Base-by-base conservation (phyloP, 768 basidiomycete species). In the Phlebiopsis flavidoalba region DNA sequence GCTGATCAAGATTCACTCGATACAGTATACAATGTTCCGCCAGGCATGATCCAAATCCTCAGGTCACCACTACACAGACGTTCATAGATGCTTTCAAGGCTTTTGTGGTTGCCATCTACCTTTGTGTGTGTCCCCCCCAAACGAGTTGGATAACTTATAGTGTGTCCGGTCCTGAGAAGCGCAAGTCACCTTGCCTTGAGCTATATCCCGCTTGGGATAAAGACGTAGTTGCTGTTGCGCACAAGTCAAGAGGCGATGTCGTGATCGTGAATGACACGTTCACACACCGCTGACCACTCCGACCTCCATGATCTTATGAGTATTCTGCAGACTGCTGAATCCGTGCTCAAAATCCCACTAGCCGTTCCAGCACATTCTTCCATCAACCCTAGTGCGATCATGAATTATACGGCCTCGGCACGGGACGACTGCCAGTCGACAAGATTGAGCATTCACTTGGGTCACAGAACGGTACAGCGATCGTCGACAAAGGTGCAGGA, bases 11-110 rank as follows among this genome's bases (percentile, higher is more conserved):
- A 74, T 91, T 35, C 89, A 93, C 63, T 77, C 82, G n/a, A 1
- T 80, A 84, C 0, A 84, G 81, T 62, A n/a, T n/a, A 68, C 80
- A 0, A 82, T 83, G 0, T 93, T 93, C 72, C 83, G 89, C 12
- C 81, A 87, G 58, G 70, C 88, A 0, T 93, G n/a, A n/a, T 93
- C 74, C 84, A 79, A 64, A n/a, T n/a, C 90, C 87, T 0, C 86
- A 88, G 58, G 85, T 83, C 58, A 82, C n/a, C n/a, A n/a, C 82
- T 10, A 88, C 87, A 0, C 83, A 86, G 58, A 62, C 84, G 8
- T 89, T 91, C 63, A 76, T 91, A 8, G 82, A 86, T 24, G 82
- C 83, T 21, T 87, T 85, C 69, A 81, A 80, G 64, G 66, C 75
- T 2, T 89, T 87, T 67, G 78, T 84, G 0, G 64, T 72, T 8